Percentiles rank a stretch among this genome's conserved stretches.
Evolutionary conservation across 306 rosid genomes (phyloP).

Genomic region (Herpetospermum pedunculosum): DNA sequence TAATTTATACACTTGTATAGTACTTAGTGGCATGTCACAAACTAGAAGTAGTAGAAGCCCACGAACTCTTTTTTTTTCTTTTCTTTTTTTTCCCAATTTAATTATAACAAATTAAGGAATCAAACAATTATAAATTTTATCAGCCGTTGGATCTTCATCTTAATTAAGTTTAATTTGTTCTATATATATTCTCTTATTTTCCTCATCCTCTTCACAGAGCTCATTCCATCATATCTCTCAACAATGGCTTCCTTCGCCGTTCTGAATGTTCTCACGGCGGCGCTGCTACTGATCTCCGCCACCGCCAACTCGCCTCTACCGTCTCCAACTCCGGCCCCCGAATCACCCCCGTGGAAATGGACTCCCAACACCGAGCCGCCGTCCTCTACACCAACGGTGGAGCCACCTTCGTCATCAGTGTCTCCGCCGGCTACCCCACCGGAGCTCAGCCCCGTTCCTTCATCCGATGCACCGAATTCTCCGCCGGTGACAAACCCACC

Average conservation of each 20-base stretch:
- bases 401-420: not conserved
- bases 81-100: not conserved
- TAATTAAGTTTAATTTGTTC: not conserved
- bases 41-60: constrained; percentile 5
- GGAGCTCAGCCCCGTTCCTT: not conserved
- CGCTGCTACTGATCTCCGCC: not conserved
- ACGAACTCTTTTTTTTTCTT: not conserved
- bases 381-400: not conserved
- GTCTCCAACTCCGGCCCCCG: not conserved
- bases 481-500: not conserved
- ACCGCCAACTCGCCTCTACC: not conserved
- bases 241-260: constrained; percentile 12
- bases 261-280: not conserved
- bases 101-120: not conserved
- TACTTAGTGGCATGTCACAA: constrained; percentile 6
- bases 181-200: not conserved
- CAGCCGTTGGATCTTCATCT: not conserved
- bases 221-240: not conserved
- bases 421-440: not conserved
- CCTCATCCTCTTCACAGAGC: not conserved
- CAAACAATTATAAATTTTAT: not conserved
- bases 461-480: not conserved
- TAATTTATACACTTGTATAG: not conserved
- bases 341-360: constrained; percentile 6
- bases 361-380: not conserved